Percentiles rank a stretch among this genome's conserved stretches.
phyloP scores from a whole-genome alignment of 1,139 yeast genomes.

The Nakaseomyces glabratus region DNA sequence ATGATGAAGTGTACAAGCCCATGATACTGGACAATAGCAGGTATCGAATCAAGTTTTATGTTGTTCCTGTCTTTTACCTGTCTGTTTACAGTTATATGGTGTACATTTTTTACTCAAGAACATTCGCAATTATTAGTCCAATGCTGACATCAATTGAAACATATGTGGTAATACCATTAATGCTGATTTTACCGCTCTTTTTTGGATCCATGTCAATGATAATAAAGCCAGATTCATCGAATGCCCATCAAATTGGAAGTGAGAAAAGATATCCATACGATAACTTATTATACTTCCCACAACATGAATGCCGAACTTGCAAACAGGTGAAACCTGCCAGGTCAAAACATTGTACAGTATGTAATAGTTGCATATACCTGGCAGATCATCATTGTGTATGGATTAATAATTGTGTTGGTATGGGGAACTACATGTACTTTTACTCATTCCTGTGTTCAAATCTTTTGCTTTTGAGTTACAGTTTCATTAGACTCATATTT shows the following conservation, averaged over 20 bases:
- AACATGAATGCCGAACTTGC: conserved; percentile 46
- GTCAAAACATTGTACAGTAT: conserved; percentile 77
- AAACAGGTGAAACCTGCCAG: conserved; percentile 67
- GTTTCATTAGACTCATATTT: conserved; percentile 33
- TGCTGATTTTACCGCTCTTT: conserved; percentile 15
- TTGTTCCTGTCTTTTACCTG: conserved; percentile 25
- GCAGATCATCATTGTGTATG: conserved; percentile 94
- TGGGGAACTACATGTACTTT: conserved; percentile 66
- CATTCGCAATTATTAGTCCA: conserved; percentile 12
- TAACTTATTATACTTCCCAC: conserved; percentile 47
- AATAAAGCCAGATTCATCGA: conserved; percentile 16
- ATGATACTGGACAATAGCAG: conserved; percentile 19
- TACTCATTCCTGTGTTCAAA: conserved; percentile 51
- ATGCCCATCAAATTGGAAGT: conserved; percentile 7
- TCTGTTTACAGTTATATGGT: conserved; percentile 20
- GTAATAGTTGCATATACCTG: conserved; percentile 56
- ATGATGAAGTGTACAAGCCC: conserved; percentile 21
- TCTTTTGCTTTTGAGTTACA: conserved; percentile 50
- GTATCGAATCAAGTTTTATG: conserved; percentile 24
- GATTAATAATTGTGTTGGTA: conserved; percentile 87
- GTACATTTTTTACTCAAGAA: conserved; percentile 14
- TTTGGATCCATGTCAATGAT: conserved; percentile 19
- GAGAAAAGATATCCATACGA: conserved; percentile 39
- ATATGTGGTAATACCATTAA: conserved; percentile 16
- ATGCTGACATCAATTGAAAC: conserved; percentile 17